Evolutionary conservation across 306 rosid genomes (phyloP).

Genomic region (Vachellia collinsii): DNA sequence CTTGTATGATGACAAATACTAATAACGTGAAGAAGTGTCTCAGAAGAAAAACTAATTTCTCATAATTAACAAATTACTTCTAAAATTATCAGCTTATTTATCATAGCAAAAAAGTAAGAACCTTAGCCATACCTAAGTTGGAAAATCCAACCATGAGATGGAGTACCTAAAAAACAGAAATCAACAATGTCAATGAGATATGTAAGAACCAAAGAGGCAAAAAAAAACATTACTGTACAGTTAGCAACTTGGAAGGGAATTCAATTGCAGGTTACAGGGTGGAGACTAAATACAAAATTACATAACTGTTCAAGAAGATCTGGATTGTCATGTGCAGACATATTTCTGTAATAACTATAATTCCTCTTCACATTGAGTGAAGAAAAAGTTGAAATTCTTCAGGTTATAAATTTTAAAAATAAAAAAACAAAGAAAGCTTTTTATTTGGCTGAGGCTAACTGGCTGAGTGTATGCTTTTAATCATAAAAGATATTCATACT

Average conservation of each 20-base stretch:
- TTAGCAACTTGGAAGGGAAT: background rate
- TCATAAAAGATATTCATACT: too few species aligned
- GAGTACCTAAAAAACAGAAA: slow-evolving; percentile 59
- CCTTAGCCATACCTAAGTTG: slow-evolving; percentile 60
- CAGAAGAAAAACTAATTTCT: background rate
- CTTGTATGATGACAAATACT: background rate
- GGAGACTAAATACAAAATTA: background rate
- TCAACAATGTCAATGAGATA: slow-evolving; percentile 17
- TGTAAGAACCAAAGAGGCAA: background rate
- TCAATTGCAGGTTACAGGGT: background rate
- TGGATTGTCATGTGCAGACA: too few species aligned
- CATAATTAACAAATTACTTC: background rate
- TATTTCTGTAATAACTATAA: too few species aligned
- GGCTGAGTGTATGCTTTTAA: too few species aligned
- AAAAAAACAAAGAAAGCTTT: too few species aligned
- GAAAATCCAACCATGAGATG: slow-evolving; percentile 70
- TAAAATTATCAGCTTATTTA: slow-evolving; percentile 21
- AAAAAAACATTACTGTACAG: background rate
- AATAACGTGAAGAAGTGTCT: slow-evolving; percentile 6
- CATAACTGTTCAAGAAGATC: too few species aligned
- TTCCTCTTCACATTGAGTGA: too few species aligned
- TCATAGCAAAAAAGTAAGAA: slow-evolving; percentile 18
- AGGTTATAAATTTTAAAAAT: too few species aligned
- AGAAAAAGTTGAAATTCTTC: too few species aligned
- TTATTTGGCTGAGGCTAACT: too few species aligned